Conservation (phyloP, 2,329 filamentous ascomycete genomes). For the Cyphellophora europaea region DNA sequence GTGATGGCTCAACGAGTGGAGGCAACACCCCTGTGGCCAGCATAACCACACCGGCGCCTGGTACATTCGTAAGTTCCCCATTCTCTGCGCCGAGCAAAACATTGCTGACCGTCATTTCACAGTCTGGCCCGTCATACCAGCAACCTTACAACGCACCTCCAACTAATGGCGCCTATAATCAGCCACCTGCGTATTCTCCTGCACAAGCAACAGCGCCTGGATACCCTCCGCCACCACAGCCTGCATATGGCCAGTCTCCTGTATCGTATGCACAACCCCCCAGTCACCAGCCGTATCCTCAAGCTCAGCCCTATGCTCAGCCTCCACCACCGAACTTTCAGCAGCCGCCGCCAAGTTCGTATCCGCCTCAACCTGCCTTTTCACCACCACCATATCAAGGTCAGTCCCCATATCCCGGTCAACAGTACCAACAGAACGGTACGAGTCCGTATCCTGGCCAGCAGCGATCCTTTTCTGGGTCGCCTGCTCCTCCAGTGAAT, state of each 20-base stretch:
- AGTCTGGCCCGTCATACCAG: conserved; percentile 12
- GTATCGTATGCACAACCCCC: conserved; percentile 10
- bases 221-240: background rate
- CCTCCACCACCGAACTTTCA: conserved; percentile 15
- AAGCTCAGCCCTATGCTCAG: conserved; percentile 13
- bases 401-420: conserved; percentile 27
- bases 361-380: conserved; percentile 23
- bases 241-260: background rate
- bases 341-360: conserved; percentile 10
- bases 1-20: conserved; percentile 46
- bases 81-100: too few species aligned
- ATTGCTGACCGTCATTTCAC: background rate
- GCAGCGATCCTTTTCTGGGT: conserved; percentile 27
- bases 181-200: conserved; percentile 14
- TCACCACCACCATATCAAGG: conserved; percentile 19
- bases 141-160: conserved; percentile 15
- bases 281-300: conserved; percentile 10
- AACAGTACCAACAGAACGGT: conserved; percentile 26
- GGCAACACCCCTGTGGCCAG: conserved; percentile 45
- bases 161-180: conserved; percentile 16
- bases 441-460: conserved; percentile 23
- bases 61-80: conserved; percentile 2
- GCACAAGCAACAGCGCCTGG: conserved; percentile 6
- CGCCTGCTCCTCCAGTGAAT: conserved; percentile 29
- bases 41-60: conserved; percentile 9